Evolutionary conservation across 805 yeast species (phyloP).

Genomic region (Maudiozyma barnettii): DNA sequence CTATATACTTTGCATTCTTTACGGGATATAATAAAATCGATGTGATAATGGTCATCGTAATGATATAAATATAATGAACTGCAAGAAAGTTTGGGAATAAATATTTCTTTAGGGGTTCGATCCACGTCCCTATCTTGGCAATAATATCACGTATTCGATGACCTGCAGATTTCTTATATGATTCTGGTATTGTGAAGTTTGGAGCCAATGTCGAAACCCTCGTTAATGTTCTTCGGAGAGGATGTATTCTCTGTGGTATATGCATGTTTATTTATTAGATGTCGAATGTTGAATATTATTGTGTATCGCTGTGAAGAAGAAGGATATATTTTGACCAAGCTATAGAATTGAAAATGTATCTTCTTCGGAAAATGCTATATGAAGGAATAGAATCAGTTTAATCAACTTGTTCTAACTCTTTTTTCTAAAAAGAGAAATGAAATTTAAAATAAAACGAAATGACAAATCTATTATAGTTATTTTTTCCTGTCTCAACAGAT

Average conservation of each 20-base stretch:
- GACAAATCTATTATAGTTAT: no score
- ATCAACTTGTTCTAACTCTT: no score
- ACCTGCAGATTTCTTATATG: conserved; percentile 31
- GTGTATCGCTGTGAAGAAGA: no score
- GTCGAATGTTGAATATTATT: no score
- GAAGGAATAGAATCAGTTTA: no score
- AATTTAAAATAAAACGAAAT: no score
- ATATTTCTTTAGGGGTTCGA: conserved; percentile 32
- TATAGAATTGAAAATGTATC: no score
- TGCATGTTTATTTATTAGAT: neutral
- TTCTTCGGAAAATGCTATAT: no score
- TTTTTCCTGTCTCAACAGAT: no score
- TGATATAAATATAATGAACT: conserved; percentile 68
- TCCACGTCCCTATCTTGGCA: conserved; percentile 22
- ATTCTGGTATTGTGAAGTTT: conserved; percentile 9
- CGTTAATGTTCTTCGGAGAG: conserved; percentile 13
- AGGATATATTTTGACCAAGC: no score
- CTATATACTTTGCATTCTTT: conserved; percentile 59
- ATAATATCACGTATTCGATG: conserved; percentile 33
- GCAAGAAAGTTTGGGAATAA: conserved; percentile 39
- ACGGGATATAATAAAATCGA: conserved; percentile 73
- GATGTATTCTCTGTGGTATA: neutral
- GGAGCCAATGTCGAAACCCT: conserved; percentile 22
- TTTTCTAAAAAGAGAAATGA: no score
- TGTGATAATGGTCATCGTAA: conserved; percentile 47